A percentile compares a stretch with the other conserved stretches of the same genome.
phyloP scores from a whole-genome alignment of 148 eudicot species.

The Rhododendron henanense region DNA sequence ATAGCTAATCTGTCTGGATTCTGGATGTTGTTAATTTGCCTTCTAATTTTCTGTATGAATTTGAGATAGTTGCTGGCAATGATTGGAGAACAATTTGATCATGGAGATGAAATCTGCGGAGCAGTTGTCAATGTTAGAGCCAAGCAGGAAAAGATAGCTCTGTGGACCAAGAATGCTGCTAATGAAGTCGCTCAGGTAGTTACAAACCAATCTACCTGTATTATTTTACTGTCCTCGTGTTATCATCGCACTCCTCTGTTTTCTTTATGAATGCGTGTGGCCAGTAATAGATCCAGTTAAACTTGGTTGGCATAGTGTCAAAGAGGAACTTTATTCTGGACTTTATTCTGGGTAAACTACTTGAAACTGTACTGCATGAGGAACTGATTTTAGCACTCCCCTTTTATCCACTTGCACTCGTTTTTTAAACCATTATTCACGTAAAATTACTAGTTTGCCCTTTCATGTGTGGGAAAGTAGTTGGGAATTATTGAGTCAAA shows the following conservation, averaged over 20 bases:
- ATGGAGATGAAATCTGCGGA: slow-evolving; percentile 98
- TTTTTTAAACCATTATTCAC: background rate
- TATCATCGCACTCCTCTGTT: background rate
- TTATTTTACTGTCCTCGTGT: background rate
- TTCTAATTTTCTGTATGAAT: slow-evolving; percentile 11
- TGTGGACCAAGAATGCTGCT: slow-evolving; percentile 97
- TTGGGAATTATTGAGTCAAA: background rate
- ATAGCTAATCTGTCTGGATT: slow-evolving; percentile 3
- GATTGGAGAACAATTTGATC: slow-evolving; percentile 97
- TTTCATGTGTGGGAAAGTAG: background rate
- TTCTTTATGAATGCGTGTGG: background rate
- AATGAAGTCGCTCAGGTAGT: slow-evolving; percentile 90
- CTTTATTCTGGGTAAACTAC: background rate
- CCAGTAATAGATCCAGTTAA: background rate
- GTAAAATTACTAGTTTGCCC: background rate
- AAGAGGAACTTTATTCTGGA: background rate
- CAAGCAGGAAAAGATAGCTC: slow-evolving; percentile 64
- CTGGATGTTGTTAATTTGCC: background rate
- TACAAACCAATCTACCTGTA: background rate
- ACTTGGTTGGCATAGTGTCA: background rate
- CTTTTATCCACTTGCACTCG: background rate
- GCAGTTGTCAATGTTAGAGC: slow-evolving; percentile 76
- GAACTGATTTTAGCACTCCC: background rate
- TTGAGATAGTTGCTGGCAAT: slow-evolving; percentile 69
- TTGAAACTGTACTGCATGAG: background rate